phyloP scores from a whole-genome alignment of 2,329 filamentous ascomycete genomes.

The Penicillium sp. region DNA sequence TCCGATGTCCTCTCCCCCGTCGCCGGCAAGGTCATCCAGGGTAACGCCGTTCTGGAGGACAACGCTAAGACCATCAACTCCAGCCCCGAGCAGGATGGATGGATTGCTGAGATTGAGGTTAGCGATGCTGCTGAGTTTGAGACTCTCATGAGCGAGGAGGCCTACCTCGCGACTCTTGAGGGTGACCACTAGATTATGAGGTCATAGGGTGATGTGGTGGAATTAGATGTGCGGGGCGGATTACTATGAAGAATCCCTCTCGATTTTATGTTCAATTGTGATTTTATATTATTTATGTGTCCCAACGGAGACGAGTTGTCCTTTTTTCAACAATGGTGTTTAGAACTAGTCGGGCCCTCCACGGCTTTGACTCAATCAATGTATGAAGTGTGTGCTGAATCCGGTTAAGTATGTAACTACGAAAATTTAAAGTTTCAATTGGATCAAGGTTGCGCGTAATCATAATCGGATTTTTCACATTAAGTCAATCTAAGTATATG shows the following conservation, averaged over 20 bases:
- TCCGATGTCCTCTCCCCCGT: slow-evolving; percentile 94
- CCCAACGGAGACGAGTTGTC: slow-evolving; percentile 11
- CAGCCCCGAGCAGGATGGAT: slow-evolving; percentile 85
- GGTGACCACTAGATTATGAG: slow-evolving; percentile 41
- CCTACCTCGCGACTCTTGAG: slow-evolving; percentile 72
- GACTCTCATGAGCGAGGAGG: slow-evolving; percentile 71
- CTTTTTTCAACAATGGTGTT: slow-evolving; percentile 23
- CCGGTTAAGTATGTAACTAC: not conserved
- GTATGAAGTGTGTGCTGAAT: not conserved
- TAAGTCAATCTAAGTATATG: not conserved
- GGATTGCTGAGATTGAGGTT: slow-evolving; percentile 88
- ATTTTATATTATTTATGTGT: slow-evolving; percentile 12
- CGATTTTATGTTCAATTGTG: slow-evolving; percentile 8
- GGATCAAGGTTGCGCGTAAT: not conserved
- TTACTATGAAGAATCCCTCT: not conserved
- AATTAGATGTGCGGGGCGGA: slow-evolving; percentile 9
- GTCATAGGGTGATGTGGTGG: slow-evolving; percentile 19
- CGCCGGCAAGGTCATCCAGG: slow-evolving; percentile 70
- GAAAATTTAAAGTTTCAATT: not conserved
- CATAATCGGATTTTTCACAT: not conserved
- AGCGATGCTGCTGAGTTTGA: slow-evolving; percentile 70
- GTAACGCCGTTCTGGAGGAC: slow-evolving; percentile 76
- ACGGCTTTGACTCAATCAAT: slow-evolving; percentile 10
- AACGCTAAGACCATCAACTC: slow-evolving; percentile 87
- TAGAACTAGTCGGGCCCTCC: slow-evolving; percentile 19